Conservation (phyloP, 345 rosid genomes). For the Gossypium ekmanianum region DNA sequence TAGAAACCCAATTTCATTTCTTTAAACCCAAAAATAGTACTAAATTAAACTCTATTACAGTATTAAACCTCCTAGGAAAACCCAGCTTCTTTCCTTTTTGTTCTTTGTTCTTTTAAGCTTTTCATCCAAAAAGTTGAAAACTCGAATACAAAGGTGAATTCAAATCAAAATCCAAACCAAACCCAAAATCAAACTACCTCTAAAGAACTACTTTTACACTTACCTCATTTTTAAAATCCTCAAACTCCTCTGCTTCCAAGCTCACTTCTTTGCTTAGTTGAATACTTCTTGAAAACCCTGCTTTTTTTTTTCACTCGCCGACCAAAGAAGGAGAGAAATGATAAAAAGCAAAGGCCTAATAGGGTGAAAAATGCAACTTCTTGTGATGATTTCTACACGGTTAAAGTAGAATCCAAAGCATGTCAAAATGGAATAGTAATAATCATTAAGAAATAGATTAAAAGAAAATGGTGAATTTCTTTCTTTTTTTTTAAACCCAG, state of each 20-base stretch:
- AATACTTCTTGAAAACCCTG: neutral
- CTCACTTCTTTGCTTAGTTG: neutral
- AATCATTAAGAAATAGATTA: conserved; percentile 12
- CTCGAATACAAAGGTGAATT: conserved; percentile 21
- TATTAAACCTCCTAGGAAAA: neutral
- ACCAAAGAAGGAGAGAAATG: neutral
- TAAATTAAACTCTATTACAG: neutral
- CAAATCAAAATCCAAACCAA: neutral
- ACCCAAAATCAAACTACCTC: neutral
- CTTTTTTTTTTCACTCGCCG: neutral
- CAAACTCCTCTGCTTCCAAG: conserved; percentile 3
- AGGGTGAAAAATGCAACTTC: conserved; percentile 16
- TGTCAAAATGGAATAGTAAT: conserved; percentile 10
- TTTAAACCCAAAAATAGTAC: conserved; percentile 11
- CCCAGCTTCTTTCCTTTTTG: conserved; percentile 36
- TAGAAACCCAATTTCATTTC: neutral
- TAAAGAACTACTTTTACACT: neutral
- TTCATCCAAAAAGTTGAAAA: conserved; percentile 20
- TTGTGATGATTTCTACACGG: conserved; percentile 21
- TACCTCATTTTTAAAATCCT: conserved; percentile 26
- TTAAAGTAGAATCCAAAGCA: conserved; percentile 18
- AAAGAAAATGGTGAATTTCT: neutral
- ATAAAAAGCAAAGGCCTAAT: neutral
- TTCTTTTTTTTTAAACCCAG: neutral
- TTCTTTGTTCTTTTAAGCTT: conserved; percentile 20